phyloP scores from a whole-genome alignment of 225 moss, liverwort and hornwort genomes.

The Climacium dendroides region DNA sequence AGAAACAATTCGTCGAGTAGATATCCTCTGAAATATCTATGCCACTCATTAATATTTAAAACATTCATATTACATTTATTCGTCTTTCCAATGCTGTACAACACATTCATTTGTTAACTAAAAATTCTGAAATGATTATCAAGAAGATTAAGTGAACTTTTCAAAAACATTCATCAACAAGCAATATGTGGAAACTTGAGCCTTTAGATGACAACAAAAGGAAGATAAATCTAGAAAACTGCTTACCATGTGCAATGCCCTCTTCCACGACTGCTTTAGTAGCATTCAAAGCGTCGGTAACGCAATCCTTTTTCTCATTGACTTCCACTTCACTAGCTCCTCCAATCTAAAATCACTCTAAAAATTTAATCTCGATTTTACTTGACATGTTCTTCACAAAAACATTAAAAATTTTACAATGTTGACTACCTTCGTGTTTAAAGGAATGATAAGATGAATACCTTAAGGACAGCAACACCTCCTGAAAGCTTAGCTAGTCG shows the following conservation, averaged over 20 bases:
- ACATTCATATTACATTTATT: not conserved
- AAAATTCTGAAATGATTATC: not conserved
- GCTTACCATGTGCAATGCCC: conserved; percentile 78
- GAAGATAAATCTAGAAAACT: not conserved
- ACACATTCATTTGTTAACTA: too few relatives aligned
- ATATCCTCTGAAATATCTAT: not conserved
- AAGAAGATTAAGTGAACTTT: too few relatives aligned
- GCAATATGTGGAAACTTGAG: not conserved
- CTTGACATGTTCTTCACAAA: not conserved
- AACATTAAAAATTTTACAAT: not conserved
- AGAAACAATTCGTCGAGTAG: too few relatives aligned
- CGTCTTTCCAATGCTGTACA: not conserved
- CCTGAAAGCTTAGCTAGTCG: conserved; percentile 40
- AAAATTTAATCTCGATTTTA: not conserved
- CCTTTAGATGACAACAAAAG: not conserved
- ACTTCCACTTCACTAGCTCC: conserved; percentile 92
- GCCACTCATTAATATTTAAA: not conserved
- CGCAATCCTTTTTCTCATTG: conserved; percentile 90
- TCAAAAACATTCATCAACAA: not conserved
- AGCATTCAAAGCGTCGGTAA: conserved; percentile 89
- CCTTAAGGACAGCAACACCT: conserved; percentile 50
- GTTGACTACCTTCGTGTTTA: not conserved
- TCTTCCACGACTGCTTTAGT: conserved; percentile 91
- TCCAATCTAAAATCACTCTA: conserved; percentile 46
- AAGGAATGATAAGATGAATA: not conserved